Evolutionary conservation across 2,329 filamentous ascomycete genomes (phyloP).

Genomic region (Cercospora janseana): DNA sequence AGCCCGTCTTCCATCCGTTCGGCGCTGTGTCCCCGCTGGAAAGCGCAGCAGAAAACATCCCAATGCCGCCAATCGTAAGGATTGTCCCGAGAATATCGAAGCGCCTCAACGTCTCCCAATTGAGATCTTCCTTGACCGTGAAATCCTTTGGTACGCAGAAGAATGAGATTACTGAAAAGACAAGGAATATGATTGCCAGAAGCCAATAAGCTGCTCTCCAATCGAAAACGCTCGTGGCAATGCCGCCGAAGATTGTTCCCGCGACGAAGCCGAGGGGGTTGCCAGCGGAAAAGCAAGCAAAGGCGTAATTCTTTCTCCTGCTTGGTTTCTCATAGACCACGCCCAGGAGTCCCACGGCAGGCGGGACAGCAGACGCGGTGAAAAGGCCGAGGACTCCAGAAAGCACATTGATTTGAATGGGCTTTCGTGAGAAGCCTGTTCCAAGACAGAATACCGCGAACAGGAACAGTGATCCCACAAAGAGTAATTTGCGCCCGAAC

Average conservation of each 20-base stretch:
- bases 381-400: slow-evolving; percentile 64
- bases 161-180: slow-evolving; percentile 57
- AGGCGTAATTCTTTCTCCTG: slow-evolving; percentile 62
- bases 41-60: slow-evolving; percentile 62
- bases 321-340: slow-evolving; percentile 61
- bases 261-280: slow-evolving; percentile 59
- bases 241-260: slow-evolving; percentile 60
- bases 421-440: slow-evolving; percentile 59
- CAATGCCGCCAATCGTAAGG: slow-evolving; percentile 63
- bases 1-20: slow-evolving; percentile 61
- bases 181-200: slow-evolving; percentile 61
- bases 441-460: slow-evolving; percentile 59
- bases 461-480: slow-evolving; percentile 58
- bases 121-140: slow-evolving; percentile 47
- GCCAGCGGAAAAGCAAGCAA: slow-evolving; percentile 61
- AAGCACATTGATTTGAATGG: slow-evolving; percentile 61
- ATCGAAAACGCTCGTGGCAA: slow-evolving; percentile 59
- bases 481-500: slow-evolving; percentile 62
- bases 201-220: slow-evolving; percentile 65
- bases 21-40: slow-evolving; percentile 56
- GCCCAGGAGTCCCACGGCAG: slow-evolving; percentile 64
- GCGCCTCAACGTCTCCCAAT: slow-evolving; percentile 51
- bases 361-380: slow-evolving; percentile 62
- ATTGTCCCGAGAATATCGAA: slow-evolving; percentile 62
- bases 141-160: slow-evolving; percentile 61